phyloP scores from a whole-genome alignment of 345 rosid genomes.

The Populus euphratica region DNA sequence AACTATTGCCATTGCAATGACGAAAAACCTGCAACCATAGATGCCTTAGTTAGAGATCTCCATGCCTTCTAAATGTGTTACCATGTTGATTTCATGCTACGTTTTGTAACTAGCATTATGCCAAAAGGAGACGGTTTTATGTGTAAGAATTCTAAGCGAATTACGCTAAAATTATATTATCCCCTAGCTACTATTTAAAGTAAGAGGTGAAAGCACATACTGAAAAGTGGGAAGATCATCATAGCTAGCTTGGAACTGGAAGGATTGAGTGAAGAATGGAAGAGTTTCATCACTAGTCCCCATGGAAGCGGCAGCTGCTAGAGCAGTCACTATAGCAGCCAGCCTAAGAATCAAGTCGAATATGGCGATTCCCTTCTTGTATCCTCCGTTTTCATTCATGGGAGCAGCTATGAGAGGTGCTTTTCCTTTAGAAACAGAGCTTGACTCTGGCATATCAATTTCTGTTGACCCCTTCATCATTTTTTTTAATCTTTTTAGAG shows the following conservation, averaged over 20 bases:
- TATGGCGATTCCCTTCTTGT: constrained; percentile 60
- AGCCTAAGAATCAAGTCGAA: constrained; percentile 70
- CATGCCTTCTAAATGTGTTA: neutral
- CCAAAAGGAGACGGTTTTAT: neutral
- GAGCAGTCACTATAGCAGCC: constrained; percentile 43
- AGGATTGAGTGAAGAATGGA: constrained; percentile 89
- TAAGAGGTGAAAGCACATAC: constrained; percentile 29
- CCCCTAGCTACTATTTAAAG: neutral
- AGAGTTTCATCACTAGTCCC: constrained; percentile 68
- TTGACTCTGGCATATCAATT: constrained; percentile 42
- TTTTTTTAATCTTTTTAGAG: neutral
- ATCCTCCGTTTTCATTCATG: constrained; percentile 27
- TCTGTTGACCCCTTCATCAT: constrained; percentile 19
- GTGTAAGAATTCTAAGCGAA: neutral
- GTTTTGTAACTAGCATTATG: neutral
- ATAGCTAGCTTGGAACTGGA: constrained; percentile 81
- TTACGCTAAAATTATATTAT: too few species aligned
- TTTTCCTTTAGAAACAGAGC: constrained; percentile 42
- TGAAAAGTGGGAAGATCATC: constrained; percentile 65
- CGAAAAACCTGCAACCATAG: constrained; percentile 59
- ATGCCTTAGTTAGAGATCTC: neutral
- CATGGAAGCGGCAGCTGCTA: constrained; percentile 68
- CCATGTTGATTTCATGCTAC: neutral
- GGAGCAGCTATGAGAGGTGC: constrained; percentile 34
- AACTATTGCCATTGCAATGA: constrained; percentile 58